Evolutionary conservation across 495 filamentous ascomycete species (phyloP).

Genomic region (Neurospora sp.): DNA sequence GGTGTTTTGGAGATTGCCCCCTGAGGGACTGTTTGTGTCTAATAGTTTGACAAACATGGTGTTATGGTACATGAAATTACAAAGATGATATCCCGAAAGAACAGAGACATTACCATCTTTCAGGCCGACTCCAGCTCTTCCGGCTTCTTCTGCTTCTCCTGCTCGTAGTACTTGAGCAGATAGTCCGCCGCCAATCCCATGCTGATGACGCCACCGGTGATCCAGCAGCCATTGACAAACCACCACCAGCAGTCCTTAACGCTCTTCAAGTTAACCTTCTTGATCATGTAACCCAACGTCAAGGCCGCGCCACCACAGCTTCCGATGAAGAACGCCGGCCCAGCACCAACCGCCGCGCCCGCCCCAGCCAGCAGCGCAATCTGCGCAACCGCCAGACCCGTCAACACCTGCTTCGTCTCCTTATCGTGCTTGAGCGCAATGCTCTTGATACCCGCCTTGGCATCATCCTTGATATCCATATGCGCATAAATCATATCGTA

Average conservation of each 20-base stretch:
- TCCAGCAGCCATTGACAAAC: conserved; percentile 61
- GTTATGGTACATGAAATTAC: conserved; percentile 13
- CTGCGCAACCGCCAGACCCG: conserved; percentile 63
- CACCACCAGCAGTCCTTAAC: conserved; percentile 93
- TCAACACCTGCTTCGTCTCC: conserved; percentile 78
- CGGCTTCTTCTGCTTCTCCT: conserved; percentile 5
- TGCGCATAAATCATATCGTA: conserved; percentile 99
- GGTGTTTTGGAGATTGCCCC: neutral
- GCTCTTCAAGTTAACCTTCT: conserved; percentile 71
- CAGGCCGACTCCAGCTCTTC: conserved; percentile 12
- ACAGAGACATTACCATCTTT: conserved; percentile 6
- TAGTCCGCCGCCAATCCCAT: conserved; percentile 42
- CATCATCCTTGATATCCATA: conserved; percentile 95
- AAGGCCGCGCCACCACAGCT: conserved; percentile 74
- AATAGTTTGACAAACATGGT: conserved; percentile 1
- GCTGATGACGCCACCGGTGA: conserved; percentile 45
- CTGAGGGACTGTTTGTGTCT: neutral
- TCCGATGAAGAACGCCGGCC: conserved; percentile 75
- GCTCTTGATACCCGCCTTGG: conserved; percentile 86
- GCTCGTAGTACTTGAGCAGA: conserved; percentile 27
- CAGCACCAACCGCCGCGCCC: conserved; percentile 61
- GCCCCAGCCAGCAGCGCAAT: conserved; percentile 70
- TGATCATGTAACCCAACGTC: conserved; percentile 79
- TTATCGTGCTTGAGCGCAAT: conserved; percentile 84
- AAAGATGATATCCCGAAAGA: neutral